These are phyloP conservation scores for Phanerochaete sordida DNA, from an alignment of 768 basidiomycete genomes.

Conservation along the genomic window DNA sequence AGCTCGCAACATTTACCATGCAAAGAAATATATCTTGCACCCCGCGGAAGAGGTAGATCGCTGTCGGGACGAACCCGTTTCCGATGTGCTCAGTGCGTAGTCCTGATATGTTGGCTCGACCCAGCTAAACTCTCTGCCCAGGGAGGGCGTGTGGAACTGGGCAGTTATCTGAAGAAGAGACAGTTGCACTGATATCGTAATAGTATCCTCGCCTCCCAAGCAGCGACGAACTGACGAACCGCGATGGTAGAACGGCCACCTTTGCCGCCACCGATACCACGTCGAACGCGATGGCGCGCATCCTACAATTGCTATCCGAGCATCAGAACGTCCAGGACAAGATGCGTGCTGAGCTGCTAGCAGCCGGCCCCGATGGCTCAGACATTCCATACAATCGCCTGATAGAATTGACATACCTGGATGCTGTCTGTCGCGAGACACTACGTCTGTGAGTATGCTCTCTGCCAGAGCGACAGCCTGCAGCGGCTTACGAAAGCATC, in stretches of 20 bases:
- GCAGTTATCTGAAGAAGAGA: no score
- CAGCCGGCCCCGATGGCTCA: conserved; percentile 1
- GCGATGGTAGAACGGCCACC: conserved; percentile 17
- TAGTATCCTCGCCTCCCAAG: background rate
- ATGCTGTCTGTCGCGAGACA: conserved; percentile 56
- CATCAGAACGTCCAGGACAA: conserved; percentile 22
- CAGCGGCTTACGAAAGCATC: background rate
- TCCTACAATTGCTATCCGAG: conserved; percentile 20
- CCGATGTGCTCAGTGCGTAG: no score
- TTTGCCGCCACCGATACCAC: conserved; percentile 27
- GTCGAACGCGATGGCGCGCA: conserved; percentile 18
- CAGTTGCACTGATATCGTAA: conserved; percentile 27
- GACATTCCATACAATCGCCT: conserved; percentile 16
- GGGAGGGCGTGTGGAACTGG: no score
- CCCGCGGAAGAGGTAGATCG: no score
- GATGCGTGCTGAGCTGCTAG: conserved; percentile 17
- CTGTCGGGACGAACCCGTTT: no score
- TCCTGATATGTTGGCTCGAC: no score
- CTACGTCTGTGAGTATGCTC: conserved; percentile 33
- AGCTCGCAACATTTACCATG: no score
- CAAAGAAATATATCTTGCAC: no score
- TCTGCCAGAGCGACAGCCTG: background rate
- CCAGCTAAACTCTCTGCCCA: no score
- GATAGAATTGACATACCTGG: conserved; percentile 53
- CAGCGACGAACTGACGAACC: background rate